Evolutionary conservation across 2,329 filamentous ascomycete genomes (phyloP).

Genomic region (Achaetomium macrosporum): DNA sequence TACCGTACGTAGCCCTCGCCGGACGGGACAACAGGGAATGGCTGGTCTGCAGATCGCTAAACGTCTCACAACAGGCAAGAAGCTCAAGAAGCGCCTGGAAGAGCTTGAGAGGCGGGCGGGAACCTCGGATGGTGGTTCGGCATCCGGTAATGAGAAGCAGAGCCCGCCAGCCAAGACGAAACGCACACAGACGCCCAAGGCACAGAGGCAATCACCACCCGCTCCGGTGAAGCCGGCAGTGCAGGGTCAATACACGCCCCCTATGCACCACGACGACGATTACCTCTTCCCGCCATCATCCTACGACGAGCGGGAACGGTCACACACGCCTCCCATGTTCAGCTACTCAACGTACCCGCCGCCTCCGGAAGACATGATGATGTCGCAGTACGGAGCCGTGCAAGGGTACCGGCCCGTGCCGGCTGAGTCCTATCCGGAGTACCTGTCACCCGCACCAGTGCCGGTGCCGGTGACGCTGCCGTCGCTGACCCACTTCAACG

Average conservation of each 20-base stretch:
- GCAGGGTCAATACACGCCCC: slow-evolving; percentile 55
- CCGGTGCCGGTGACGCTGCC: slow-evolving; percentile 50
- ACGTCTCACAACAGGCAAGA: slow-evolving; percentile 61
- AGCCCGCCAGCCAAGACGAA: slow-evolving; percentile 41
- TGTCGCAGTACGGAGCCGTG: slow-evolving; percentile 52
- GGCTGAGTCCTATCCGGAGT: slow-evolving; percentile 45
- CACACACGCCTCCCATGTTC: slow-evolving; percentile 61
- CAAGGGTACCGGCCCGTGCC: slow-evolving; percentile 48
- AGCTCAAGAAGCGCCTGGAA: slow-evolving; percentile 84
- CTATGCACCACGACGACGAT: slow-evolving; percentile 58
- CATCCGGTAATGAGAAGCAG: slow-evolving; percentile 29
- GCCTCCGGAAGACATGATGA: slow-evolving; percentile 55
- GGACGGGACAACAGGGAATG: neutral
- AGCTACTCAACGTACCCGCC: slow-evolving; percentile 62
- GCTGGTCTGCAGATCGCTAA: slow-evolving; percentile 13
- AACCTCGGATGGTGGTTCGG: slow-evolving; percentile 27
- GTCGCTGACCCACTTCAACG: slow-evolving; percentile 57
- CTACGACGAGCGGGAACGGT: slow-evolving; percentile 62
- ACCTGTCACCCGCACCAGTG: slow-evolving; percentile 40
- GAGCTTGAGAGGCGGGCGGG: slow-evolving; percentile 76
- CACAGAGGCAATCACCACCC: slow-evolving; percentile 27
- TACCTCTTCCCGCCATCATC: slow-evolving; percentile 51
- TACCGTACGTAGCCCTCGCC: slow-evolving; percentile 59
- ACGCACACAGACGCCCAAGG: slow-evolving; percentile 34
- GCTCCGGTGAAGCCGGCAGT: slow-evolving; percentile 33